Evolutionary conservation across 106 monocot genomes (phyloP).

Genomic region (Dioscorea zingiberensis): DNA sequence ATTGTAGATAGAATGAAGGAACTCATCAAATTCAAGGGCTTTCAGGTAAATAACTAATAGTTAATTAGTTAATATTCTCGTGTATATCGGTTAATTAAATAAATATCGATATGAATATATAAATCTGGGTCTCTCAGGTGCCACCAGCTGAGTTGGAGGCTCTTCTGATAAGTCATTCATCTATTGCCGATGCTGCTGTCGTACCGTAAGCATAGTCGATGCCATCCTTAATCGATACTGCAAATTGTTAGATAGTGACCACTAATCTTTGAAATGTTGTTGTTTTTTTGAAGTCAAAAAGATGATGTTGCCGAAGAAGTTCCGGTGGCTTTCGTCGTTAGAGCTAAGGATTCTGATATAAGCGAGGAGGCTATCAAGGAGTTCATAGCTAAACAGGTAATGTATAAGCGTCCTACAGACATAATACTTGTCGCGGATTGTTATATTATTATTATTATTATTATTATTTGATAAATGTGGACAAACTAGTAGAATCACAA

Average conservation of each 20-base stretch:
- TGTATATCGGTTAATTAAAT: too few relatives aligned
- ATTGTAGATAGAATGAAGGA: constrained; percentile 96
- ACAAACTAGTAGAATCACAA: too few relatives aligned
- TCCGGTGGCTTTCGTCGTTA: constrained; percentile 82
- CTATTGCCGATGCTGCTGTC: constrained; percentile 79
- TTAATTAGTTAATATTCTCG: too few relatives aligned
- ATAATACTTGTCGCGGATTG: too few relatives aligned
- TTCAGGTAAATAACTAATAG: constrained; percentile 47
- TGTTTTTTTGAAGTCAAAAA: too few relatives aligned
- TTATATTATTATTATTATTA: too few relatives aligned
- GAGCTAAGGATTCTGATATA: constrained; percentile 36
- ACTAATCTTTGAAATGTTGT: too few relatives aligned
- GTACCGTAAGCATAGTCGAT: constrained; percentile 79
- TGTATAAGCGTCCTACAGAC: too few relatives aligned
- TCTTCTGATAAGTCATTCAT: constrained; percentile 56
- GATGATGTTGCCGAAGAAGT: constrained; percentile 84
- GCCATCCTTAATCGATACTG: too few relatives aligned
- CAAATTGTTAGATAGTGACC: too few relatives aligned
- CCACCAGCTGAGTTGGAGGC: constrained; percentile 90
- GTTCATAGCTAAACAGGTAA: constrained; percentile 84
- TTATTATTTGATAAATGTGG: too few relatives aligned
- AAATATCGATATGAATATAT: too few relatives aligned
- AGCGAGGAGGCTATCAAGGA: constrained; percentile 74
- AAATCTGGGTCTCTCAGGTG: constrained; percentile 39
- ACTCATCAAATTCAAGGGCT: constrained; percentile 98